Evolutionary conservation across 164 flowering plant genomes (phyloP), one percentile per base, ranked within the genome.

Genomic region (Vitis rupestris): DNA sequence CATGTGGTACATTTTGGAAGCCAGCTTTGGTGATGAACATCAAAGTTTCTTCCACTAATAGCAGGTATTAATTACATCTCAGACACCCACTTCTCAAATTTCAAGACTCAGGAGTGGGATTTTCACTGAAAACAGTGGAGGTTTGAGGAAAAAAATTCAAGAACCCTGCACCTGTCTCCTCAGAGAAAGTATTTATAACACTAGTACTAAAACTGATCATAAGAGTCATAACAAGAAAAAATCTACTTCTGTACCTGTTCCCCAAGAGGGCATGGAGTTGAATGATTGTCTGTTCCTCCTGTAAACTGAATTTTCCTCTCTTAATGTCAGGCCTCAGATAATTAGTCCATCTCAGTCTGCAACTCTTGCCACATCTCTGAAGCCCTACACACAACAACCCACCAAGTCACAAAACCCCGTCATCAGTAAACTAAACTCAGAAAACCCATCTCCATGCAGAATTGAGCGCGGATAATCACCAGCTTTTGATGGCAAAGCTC

Each of bases 231-330:
- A 23, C 0, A 23, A 23, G 27, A 1, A 23, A 23, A 23, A 23
- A 23, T 23, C 27, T 23, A 23, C 2, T 23, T 37, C 0, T 37
- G 11, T 16, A 92, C 98, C 98, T 92, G 87, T 94, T 94, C 10
- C 98, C 98, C 5, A 94, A 80, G 23, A 94, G 91, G 19, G 97
- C 98, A 89, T 94, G 98, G 74, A 94, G 97, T 74, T 94, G 97
- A 80, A 94, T 94, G 73, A 94, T 94, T 63, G 97, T 90, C 63
- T 94, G 97, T 71, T 94, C 98, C 75, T 94, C 98, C 63, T 90
- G 97, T 58, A 87, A 69, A 64, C 85, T 94, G 88, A 94, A 92
- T 65, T 92, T 94, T 2, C 98, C 98, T 75, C 98, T 85, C 82
- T 91, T 94, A 44, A 94, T 92, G 76, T 94, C 98, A 51, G 98